Evolutionary conservation across 306 rosid genomes (phyloP).

Genomic region (Fagus sylvatica): DNA sequence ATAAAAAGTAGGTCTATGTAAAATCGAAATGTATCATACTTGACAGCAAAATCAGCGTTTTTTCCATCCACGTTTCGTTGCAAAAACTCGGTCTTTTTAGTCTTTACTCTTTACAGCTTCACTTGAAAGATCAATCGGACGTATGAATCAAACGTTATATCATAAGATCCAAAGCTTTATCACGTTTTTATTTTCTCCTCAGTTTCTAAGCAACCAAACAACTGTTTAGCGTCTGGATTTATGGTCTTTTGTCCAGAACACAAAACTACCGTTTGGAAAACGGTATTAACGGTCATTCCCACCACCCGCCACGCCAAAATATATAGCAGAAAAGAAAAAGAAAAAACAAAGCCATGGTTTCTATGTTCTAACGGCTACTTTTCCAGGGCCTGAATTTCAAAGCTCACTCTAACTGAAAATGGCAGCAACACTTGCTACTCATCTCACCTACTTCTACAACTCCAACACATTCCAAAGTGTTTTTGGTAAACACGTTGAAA

Average conservation of each 20-base stretch:
- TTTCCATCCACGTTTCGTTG: no score
- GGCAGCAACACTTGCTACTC: slow-evolving; percentile 29
- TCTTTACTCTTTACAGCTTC: no score
- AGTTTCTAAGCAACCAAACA: no score
- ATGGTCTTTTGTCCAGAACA: neutral
- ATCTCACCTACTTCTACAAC: slow-evolving; percentile 18
- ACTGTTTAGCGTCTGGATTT: no score
- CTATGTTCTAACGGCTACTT: neutral
- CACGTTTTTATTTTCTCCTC: no score
- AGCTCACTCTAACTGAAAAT: slow-evolving; percentile 16
- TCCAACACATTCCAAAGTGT: slow-evolving; percentile 17
- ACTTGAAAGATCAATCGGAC: no score
- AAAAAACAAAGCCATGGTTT: neutral
- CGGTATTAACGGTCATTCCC: neutral
- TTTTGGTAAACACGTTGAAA: slow-evolving; percentile 13
- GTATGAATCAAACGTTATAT: no score
- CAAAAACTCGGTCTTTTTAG: no score
- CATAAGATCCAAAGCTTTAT: no score
- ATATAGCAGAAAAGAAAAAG: neutral
- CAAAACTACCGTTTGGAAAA: neutral
- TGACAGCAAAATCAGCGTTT: no score
- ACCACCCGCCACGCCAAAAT: neutral
- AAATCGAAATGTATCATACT: no score
- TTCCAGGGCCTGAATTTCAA: neutral
- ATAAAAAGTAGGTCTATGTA: no score